Conservation (phyloP, 148 eudicot species). For the Camellia japonica region DNA sequence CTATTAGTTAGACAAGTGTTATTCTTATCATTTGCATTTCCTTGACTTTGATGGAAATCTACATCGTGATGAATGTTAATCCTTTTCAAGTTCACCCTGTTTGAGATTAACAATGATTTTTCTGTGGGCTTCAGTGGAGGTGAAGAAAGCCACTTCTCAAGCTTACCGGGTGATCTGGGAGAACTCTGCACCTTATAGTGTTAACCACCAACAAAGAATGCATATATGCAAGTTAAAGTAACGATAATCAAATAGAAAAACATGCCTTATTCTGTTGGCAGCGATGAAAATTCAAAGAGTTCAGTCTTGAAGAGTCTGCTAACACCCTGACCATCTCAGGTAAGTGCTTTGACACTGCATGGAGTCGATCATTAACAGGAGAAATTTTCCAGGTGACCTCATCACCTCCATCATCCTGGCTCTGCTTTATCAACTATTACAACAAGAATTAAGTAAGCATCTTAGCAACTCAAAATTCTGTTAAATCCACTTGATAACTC, state of each 20-base stretch:
- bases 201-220: conserved; percentile 11
- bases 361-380: conserved; percentile 80
- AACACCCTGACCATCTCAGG: conserved; percentile 63
- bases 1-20: conserved; percentile 25
- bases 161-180: conserved; percentile 37
- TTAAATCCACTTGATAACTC: not conserved
- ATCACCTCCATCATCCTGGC: conserved; percentile 92
- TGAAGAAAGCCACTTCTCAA: conserved; percentile 46
- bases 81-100: conserved; percentile 32
- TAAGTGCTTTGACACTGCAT: conserved; percentile 62
- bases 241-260: conserved; percentile 9
- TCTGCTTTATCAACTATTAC: conserved; percentile 73
- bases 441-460: not conserved
- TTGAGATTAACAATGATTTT: conserved; percentile 31
- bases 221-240: not conserved
- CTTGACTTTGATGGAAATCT: conserved; percentile 24
- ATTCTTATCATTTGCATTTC: conserved; percentile 20
- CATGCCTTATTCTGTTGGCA: conserved; percentile 49
- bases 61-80: conserved; percentile 21
- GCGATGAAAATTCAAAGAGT: conserved; percentile 47
- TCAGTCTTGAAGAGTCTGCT: conserved; percentile 76
- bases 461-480: conserved; percentile 16
- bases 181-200: conserved; percentile 32
- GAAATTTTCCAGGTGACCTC: conserved; percentile 93
- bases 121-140: conserved; percentile 35